Percentiles rank a stretch among this genome's conserved stretches.
Conservation (phyloP, 225 moss, liverwort and hornwort genomes). For the Takakia lepidozioides region DNA sequence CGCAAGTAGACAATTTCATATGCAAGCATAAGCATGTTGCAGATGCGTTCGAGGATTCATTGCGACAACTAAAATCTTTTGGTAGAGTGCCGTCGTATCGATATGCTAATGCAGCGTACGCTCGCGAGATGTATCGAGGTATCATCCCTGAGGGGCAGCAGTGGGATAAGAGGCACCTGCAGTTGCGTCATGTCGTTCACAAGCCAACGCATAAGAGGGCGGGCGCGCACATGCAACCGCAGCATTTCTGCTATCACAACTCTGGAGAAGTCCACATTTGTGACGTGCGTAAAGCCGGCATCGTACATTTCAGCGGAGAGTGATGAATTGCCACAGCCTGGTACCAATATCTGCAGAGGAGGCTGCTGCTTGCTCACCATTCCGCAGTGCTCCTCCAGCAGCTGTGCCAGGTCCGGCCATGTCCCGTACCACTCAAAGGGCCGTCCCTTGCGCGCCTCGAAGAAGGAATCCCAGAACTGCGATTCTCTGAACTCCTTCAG, state of each 20-base stretch:
- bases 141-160: background rate
- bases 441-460: constrained; percentile 41
- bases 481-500: constrained; percentile 29
- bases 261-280: constrained; percentile 84
- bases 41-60: too few species aligned
- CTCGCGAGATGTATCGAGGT: background rate
- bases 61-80: background rate
- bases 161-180: constrained; percentile 32
- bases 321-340: constrained; percentile 82
- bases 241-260: constrained; percentile 84
- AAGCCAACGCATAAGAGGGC: constrained; percentile 87
- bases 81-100: background rate
- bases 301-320: constrained; percentile 84
- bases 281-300: constrained; percentile 58
- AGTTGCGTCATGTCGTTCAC: constrained; percentile 84
- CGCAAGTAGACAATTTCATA: background rate
- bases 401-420: constrained; percentile 52
- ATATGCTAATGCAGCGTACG: background rate
- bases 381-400: constrained; percentile 37
- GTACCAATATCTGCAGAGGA: constrained; percentile 34
- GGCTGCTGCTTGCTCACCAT: constrained; percentile 13
- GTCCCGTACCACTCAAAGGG: constrained; percentile 69
- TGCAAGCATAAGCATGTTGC: background rate
- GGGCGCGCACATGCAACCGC: constrained; percentile 74
- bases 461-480: constrained; percentile 66